Evolutionary conservation across 1,284 basidiomycete species (phyloP), one percentile per base, ranked within the genome.

Genomic region (Xerocomus amazonicus): DNA sequence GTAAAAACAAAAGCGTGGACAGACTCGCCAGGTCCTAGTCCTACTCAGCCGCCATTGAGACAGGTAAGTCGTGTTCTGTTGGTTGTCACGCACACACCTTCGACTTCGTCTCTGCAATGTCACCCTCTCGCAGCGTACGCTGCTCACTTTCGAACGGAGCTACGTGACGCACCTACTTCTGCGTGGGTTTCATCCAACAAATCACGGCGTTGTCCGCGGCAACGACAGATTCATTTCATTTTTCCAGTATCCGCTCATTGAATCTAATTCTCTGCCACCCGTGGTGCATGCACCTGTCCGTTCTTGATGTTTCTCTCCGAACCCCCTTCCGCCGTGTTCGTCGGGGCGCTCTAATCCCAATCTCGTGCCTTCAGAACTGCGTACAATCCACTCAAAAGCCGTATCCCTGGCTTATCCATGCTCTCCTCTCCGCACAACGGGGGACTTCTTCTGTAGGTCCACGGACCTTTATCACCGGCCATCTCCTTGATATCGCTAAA

Each of bases 261-360:
- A 59, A 66, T 57, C 43, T 51, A 53, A 60, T 62, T 58, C 32
- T 56, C 61, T 66, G 62, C 61, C 63, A 65, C 60, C 61, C 57
- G 41, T 64, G 50, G 43, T 51, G 52, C 62, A 52, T 57, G 63
- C 62, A n/a, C 48, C 43, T 39, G 14, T 51, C 32, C 47, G 38
- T 49, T 49, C 52, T 45, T 46, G 39, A 36, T 58, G 45, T 55
- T 43, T 14, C 28, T 37, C 47, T 50, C 51, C 45, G 45, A 41
- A 46, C 47, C 48, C 51, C 6, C 26, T 31, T 48, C 42, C 35
- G 28, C 58, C 53, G 56, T 65, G 37, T 31, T 54, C 47, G 56
- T 65, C 62, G 62, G 62, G 23, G 49, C 52, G 42, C 44, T 48
- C 38, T 43, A 26, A 50, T 38, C 6, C 7, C 3, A 41, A 33